Evolutionary conservation across 2,329 filamentous ascomycete genomes (phyloP), one percentile per base, ranked within the genome.

Genomic region (Talaromyces sp.): DNA sequence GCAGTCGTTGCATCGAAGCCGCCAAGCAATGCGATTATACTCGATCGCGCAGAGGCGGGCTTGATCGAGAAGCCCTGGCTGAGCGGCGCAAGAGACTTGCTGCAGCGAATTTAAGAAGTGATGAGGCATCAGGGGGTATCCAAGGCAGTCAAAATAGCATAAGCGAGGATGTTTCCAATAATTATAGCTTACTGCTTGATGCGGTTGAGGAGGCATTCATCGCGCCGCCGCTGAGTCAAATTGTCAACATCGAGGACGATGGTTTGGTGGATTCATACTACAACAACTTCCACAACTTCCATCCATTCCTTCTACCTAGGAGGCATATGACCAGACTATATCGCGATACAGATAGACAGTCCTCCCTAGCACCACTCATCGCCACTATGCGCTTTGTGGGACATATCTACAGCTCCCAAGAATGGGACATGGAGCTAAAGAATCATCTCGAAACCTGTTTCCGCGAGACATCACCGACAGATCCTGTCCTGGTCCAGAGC

Each of bases 1-100:
- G 81, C 65, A 74, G 70, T 61, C 79, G 81, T 27, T 83, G 82
- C 68, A n/a, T 56, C 1, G 69, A 71, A n/a, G 25, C 78, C 53
- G 77, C 76, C 29, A 81, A 81, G 65, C 73, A 79, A 31, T 85
- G 82, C 64, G 77, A 76, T 65, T 84, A 84, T 71, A 76, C 80
- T 22, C 80, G 80, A 67, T 84, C 83, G 13, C 76, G 82, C 40
- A 76, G 83, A 69, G 82, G 83, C 22, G 63, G 63, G 1, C 47
- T 65, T 15, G 63, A 61, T 8, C 56, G 63, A 2, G 73, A 69
- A 68, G 63, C 73, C n/a, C 40, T 72, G 67, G 66, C 71, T 34
- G 65, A 71, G 64, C 65, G 68, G 64, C 67, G 69, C 49, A 70
- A 70, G 67, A 61, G 65, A 59, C 59, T 71, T 36, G 62, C 65